These are phyloP conservation scores for Penicillium silybi DNA, from an alignment of 495 filamentous ascomycete species.

Conservation along the genomic window DNA sequence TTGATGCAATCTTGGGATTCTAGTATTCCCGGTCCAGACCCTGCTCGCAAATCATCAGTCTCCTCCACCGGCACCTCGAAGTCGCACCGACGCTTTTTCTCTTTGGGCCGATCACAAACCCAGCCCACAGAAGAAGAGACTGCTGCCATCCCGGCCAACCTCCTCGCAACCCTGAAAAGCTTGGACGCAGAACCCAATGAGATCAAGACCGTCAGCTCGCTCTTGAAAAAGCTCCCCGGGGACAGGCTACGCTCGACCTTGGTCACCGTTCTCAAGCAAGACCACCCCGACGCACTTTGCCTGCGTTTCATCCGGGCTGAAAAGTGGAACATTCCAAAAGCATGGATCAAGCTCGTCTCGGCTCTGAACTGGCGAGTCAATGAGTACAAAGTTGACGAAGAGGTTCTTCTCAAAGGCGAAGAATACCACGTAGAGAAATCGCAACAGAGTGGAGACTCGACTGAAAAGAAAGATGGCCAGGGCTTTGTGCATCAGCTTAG, in stretches of 20 bases:
- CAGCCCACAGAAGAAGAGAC: conserved; percentile 9
- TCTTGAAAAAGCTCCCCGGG: conserved; percentile 46
- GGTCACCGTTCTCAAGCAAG: conserved; percentile 84
- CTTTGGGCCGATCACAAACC: conserved; percentile 10
- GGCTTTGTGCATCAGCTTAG: conserved; percentile 78
- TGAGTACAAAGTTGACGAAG: conserved; percentile 75
- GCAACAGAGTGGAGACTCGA: conserved; percentile 45
- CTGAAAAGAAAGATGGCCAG: conserved; percentile 57
- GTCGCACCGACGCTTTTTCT: conserved; percentile 14
- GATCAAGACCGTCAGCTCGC: conserved; percentile 20
- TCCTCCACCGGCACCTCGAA: conserved; percentile 2
- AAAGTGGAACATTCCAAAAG: conserved; percentile 90
- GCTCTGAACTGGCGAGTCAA: conserved; percentile 82
- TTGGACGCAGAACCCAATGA: conserved; percentile 18
- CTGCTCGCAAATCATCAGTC: background rate
- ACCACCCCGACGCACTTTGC: conserved; percentile 82
- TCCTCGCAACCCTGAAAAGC: conserved; percentile 17
- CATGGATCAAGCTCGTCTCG: conserved; percentile 80
- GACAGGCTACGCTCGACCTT: conserved; percentile 70
- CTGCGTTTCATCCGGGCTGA: conserved; percentile 87
- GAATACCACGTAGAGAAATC: conserved; percentile 54
- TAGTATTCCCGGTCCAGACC: background rate
- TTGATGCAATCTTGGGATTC: conserved; percentile 20
- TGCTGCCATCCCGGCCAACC: conserved; percentile 14
- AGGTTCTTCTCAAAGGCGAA: conserved; percentile 76